Evolutionary conservation across 2,329 filamentous ascomycete species (phyloP).

Genomic region (Magnaporthiopsis rhizophila): DNA sequence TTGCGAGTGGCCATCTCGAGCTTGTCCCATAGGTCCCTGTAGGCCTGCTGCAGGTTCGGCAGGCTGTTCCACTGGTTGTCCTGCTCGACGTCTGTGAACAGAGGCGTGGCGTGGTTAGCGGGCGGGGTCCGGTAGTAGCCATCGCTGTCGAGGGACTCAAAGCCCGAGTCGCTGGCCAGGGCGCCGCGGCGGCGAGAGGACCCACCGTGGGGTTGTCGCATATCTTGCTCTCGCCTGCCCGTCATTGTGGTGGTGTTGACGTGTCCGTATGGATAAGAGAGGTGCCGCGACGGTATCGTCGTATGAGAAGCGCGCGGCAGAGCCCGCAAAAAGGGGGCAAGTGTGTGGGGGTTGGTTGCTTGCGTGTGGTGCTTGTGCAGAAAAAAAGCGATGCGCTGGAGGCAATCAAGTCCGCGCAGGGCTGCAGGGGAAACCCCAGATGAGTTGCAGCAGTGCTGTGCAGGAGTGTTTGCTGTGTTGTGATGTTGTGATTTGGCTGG

Average conservation of each 20-base stretch:
- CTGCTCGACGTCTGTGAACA: slow-evolving; percentile 1
- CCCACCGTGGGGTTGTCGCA: slow-evolving; percentile 1
- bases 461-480: not conserved
- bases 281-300: too few species aligned
- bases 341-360: not conserved
- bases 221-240: not conserved
- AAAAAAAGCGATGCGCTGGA: not conserved
- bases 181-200: not conserved
- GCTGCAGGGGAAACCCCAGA: not conserved
- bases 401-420: not conserved
- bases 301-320: not conserved
- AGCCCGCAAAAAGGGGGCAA: not conserved
- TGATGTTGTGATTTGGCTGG: not conserved
- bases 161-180: not conserved
- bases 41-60: not conserved
- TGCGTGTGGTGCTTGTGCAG: not conserved
- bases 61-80: not conserved
- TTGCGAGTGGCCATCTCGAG: not conserved
- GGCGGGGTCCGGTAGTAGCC: not conserved
- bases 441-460: not conserved
- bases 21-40: slow-evolving; percentile 3
- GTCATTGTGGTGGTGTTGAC: not conserved
- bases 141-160: not conserved
- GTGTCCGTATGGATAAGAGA: not conserved
- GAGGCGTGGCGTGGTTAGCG: not conserved